phyloP scores from a whole-genome alignment of 2,329 filamentous ascomycete genomes.

The Berkeleyomyces basicola region DNA sequence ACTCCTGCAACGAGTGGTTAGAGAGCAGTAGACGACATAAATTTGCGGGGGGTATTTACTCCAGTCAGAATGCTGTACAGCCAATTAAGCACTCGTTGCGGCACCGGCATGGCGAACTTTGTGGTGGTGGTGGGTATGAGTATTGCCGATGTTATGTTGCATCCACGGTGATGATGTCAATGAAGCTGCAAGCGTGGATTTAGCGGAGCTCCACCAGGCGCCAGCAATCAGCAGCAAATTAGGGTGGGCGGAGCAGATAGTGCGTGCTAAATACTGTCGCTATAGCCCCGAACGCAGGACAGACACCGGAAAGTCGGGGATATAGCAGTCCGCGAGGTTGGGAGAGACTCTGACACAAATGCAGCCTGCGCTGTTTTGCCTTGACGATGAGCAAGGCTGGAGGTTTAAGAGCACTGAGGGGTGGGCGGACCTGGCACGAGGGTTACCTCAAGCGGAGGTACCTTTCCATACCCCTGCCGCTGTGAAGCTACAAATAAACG shows the following conservation, averaged over 20 bases:
- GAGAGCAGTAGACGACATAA: not conserved
- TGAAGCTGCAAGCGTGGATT: not conserved
- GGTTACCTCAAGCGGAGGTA: not conserved
- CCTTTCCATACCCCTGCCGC: not conserved
- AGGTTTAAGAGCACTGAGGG: not conserved
- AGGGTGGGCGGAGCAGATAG: not conserved
- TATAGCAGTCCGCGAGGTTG: not conserved
- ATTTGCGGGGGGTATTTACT: conserved; percentile 27
- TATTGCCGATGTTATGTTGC: not conserved
- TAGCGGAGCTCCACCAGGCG: not conserved
- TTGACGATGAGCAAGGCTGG: not conserved
- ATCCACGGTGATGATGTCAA: not conserved
- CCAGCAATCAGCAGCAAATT: not conserved
- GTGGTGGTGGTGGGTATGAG: not conserved
- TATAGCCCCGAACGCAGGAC: not conserved
- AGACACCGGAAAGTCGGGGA: not conserved
- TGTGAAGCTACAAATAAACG: not conserved
- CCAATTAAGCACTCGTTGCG: conserved; percentile 86
- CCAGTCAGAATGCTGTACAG: conserved; percentile 79
- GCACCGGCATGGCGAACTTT: conserved; percentile 44
- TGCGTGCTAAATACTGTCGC: not conserved
- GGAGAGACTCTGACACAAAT: not conserved
- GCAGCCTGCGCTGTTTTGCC: not conserved
- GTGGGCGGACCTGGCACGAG: not conserved
- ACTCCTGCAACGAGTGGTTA: conserved; percentile 44